Conservation (phyloP, 1,139 yeast genomes). For the Suhomyces chickasaworum region DNA sequence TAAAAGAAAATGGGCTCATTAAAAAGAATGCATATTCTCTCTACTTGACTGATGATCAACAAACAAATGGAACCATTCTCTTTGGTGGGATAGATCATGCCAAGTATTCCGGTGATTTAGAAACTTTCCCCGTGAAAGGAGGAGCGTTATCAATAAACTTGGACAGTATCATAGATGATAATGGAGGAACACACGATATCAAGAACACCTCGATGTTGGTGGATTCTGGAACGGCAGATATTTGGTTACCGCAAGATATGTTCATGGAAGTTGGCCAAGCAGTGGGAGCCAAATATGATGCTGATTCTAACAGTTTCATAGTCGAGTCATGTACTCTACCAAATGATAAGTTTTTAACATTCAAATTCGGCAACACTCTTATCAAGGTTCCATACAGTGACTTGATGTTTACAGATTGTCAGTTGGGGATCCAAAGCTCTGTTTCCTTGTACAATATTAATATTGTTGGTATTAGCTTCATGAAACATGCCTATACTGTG, state of each 20-base stretch:
- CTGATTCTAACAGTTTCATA: slow-evolving; percentile 3
- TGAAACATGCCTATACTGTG: slow-evolving; percentile 40
- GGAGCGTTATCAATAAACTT: slow-evolving; percentile 4
- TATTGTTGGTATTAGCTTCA: slow-evolving; percentile 41
- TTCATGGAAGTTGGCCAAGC: slow-evolving; percentile 9
- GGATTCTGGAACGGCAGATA: slow-evolving; percentile 43
- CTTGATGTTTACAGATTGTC: slow-evolving; percentile 7
- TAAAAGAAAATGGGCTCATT: slow-evolving; percentile 31
- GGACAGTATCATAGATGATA: slow-evolving; percentile 15
- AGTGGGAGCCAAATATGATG: slow-evolving; percentile 6
- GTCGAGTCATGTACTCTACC: slow-evolving; percentile 8
- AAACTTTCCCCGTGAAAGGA: slow-evolving; percentile 20
- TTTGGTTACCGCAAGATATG: slow-evolving; percentile 10
- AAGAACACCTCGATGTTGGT: slow-evolving; percentile 25
- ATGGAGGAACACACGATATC: slow-evolving; percentile 8
- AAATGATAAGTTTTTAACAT: slow-evolving; percentile 5
- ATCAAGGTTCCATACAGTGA: slow-evolving; percentile 11
- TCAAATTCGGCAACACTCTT: slow-evolving; percentile 6
- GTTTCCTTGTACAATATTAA: slow-evolving; percentile 13
- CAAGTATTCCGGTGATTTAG: slow-evolving; percentile 50
- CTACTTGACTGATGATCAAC: slow-evolving; percentile 45
- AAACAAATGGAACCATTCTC: slow-evolving; percentile 47
- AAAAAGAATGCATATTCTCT: slow-evolving; percentile 37
- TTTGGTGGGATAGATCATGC: slow-evolving; percentile 63
- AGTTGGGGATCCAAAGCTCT: slow-evolving; percentile 10